Percentiles rank a stretch among this genome's conserved stretches.
phyloP scores from a whole-genome alignment of 2,329 filamentous ascomycete genomes.

The Trichoderma atroviride region DNA sequence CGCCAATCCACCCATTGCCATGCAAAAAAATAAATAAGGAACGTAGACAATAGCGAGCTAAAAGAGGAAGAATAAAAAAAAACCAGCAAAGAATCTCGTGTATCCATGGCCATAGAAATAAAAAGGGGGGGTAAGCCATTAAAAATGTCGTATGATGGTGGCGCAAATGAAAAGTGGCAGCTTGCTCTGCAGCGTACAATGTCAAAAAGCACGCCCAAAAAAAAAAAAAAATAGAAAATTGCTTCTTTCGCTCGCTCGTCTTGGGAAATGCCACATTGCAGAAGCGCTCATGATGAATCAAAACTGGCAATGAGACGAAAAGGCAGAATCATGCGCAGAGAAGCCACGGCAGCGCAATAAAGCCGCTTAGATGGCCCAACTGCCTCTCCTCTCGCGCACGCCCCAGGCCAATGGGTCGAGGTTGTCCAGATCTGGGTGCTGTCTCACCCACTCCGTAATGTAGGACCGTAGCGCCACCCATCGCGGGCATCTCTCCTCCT shows the following conservation, averaged over 20 bases:
- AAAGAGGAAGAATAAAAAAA: neutral
- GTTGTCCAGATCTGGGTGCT: slow-evolving; percentile 74
- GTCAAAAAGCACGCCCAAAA: neutral
- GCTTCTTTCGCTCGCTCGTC: slow-evolving; percentile 9
- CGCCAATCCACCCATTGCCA: slow-evolving; percentile 17
- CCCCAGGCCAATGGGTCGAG: slow-evolving; percentile 67
- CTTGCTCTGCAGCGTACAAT: neutral
- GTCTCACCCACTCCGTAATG: slow-evolving; percentile 85
- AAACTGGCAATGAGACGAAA: neutral
- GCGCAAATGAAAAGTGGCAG: neutral
- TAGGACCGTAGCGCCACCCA: slow-evolving; percentile 86
- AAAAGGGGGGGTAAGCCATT: neutral
- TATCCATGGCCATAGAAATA: slow-evolving; percentile 1
- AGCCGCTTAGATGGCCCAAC: slow-evolving; percentile 66
- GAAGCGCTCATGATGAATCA: neutral
- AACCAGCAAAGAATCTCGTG: neutral
- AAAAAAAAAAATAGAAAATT: neutral
- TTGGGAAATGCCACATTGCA: neutral
- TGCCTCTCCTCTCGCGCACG: slow-evolving; percentile 66
- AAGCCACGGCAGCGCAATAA: neutral
- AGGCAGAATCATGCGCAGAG: neutral
- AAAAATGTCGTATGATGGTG: slow-evolving; percentile 19
- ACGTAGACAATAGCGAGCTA: slow-evolving; percentile 1
- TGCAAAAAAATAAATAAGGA: slow-evolving; percentile 5
- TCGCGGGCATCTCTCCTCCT: slow-evolving; percentile 62